A percentile compares a stretch with the other conserved stretches of the same genome.
Evolutionary conservation across 495 filamentous ascomycete genomes (phyloP).

Genomic region (Daldinia loculata): DNA sequence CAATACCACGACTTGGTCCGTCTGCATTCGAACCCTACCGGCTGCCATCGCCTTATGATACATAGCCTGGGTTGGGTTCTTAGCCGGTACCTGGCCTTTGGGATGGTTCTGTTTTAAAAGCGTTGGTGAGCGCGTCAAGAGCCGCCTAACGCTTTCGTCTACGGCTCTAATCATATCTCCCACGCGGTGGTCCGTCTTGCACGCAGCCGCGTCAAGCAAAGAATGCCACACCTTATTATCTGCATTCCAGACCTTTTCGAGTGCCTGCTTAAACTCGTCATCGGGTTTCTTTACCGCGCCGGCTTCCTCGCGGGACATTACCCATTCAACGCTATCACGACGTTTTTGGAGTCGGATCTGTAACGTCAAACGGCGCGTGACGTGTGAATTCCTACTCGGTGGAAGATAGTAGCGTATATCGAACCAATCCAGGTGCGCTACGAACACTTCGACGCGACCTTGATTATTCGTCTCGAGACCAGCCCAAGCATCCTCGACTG

Average conservation of each 20-base stretch:
- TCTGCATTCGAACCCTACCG: constrained; percentile 32
- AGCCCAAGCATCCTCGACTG: constrained; percentile 58
- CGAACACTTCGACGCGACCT: constrained; percentile 53
- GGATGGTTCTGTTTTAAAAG: constrained; percentile 36
- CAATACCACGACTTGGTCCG: constrained; percentile 37
- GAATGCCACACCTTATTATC: constrained; percentile 46
- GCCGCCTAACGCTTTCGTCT: constrained; percentile 40
- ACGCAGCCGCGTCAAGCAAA: constrained; percentile 48
- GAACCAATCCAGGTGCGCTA: constrained; percentile 58
- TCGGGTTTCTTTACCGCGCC: constrained; percentile 31
- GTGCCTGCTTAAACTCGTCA: constrained; percentile 54
- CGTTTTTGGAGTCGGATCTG: constrained; percentile 49
- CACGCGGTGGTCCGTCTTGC: constrained; percentile 45
- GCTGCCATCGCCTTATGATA: constrained; percentile 39
- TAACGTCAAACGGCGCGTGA: constrained; percentile 47
- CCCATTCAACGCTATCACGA: constrained; percentile 54
- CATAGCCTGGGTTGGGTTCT: constrained; percentile 26
- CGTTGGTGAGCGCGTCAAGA: constrained; percentile 38
- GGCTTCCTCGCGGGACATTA: constrained; percentile 45
- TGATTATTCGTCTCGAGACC: constrained; percentile 42
- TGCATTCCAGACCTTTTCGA: constrained; percentile 51
- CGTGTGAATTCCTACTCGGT: constrained; percentile 10
- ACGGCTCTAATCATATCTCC: constrained; percentile 48
- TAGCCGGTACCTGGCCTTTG: constrained; percentile 25
- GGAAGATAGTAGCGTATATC: constrained; percentile 56